phyloP scores from a whole-genome alignment of 352 stramenopile species.

The Phytophthora chlamydospora region DNA sequence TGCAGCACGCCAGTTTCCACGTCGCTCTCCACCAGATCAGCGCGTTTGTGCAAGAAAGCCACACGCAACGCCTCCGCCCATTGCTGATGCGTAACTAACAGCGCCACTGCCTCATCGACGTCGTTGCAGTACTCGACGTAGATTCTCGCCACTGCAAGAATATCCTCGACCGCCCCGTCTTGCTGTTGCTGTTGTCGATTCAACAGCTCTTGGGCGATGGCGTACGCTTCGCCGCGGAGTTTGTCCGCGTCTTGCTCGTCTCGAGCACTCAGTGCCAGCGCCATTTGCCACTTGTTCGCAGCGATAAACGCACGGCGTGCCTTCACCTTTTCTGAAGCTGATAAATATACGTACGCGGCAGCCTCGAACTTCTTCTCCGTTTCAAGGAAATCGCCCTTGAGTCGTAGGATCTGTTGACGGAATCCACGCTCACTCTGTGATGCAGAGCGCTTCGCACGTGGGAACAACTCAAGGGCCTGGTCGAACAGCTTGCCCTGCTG shows the following conservation, averaged over 20 bases:
- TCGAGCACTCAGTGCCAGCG: slow-evolving; percentile 47
- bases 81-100: slow-evolving; percentile 63
- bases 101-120: slow-evolving; percentile 71
- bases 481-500: slow-evolving; percentile 55
- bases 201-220: slow-evolving; percentile 59
- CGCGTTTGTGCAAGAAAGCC: slow-evolving; percentile 58
- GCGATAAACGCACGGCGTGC: slow-evolving; percentile 64
- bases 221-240: slow-evolving; percentile 52
- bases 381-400: slow-evolving; percentile 61
- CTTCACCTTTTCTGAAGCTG: slow-evolving; percentile 39
- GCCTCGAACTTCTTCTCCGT: slow-evolving; percentile 46
- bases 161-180: slow-evolving; percentile 30
- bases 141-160: slow-evolving; percentile 53
- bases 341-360: slow-evolving; percentile 71
- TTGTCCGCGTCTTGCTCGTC: slow-evolving; percentile 32
- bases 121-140: slow-evolving; percentile 81
- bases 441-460: slow-evolving; percentile 9
- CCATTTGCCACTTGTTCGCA: slow-evolving; percentile 67
- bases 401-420: slow-evolving; percentile 42
- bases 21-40: slow-evolving; percentile 76
- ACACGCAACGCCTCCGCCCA: slow-evolving; percentile 67
- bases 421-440: slow-evolving; percentile 32
- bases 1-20: slow-evolving; percentile 65
- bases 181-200: slow-evolving; percentile 36
- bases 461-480: slow-evolving; percentile 52